Base-by-base conservation (phyloP, 164 flowering plant genomes). In the Paratinospora sagittata region DNA sequence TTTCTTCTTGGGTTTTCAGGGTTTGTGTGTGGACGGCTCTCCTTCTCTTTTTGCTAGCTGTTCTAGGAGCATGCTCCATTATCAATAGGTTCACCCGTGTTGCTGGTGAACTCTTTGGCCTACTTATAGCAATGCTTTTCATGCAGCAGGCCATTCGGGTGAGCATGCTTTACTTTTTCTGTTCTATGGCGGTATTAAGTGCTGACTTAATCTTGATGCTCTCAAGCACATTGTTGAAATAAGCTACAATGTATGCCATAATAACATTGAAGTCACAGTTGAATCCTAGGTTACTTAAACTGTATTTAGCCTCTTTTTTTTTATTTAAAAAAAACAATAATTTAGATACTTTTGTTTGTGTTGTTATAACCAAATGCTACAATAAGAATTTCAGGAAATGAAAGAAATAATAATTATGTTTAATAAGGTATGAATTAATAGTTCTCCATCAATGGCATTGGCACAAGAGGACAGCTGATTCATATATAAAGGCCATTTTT, bases 61-160 rank as follows among this genome's bases (percentile, higher is more conserved):
- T 90, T 64, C 75, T 92, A 71, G 97, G 97, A 49, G 98, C 97
- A 61, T 95, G 98, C 85, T 92, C 97, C 37, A 84, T 95, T 27
- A 95, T 95, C 77, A 95, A 90, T 74, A 81, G 97, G 65, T 95
- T 95, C 76, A 95, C 98, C 10, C 93, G 98, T 37, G 39, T 95
- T 69, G 97, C 97, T 70, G 98, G 98, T 66, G 98, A 95, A 84
- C 81, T 92, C 27, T 95, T 95, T 78, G 98, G 98, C 39, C 80
- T 92, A 73, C 89, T 95, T n/a, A 95, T 95, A 58, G 97, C 98
- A 63, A 89, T 92, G 97, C 94, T 95, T 43, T 95, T 95, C 79
- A 89, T 95, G 96, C 98, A 95, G 83, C 89, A 95, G 78, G 98
- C 98, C 30, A 89, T 95, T 74, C 80, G 87, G 75, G 98, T 92